Percentiles rank a stretch among this genome's conserved stretches.
phyloP scores from a whole-genome alignment of 140 eudicot species.

The Oenanthe javanica region DNA sequence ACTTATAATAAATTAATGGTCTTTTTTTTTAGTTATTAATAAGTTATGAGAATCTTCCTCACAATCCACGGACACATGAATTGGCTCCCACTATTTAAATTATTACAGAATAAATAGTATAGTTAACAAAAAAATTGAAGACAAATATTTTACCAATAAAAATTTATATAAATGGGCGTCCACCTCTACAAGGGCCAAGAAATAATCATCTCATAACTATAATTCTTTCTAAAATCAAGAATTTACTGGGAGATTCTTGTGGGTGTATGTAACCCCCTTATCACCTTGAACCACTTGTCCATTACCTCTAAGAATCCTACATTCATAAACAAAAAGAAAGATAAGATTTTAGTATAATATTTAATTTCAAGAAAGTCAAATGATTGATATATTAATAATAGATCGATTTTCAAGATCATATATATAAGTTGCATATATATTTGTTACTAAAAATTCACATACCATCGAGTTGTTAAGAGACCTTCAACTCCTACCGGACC shows the following conservation, averaged over 20 bases:
- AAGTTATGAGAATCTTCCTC: not conserved
- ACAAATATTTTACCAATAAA: not conserved
- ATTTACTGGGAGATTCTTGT: conserved; percentile 36
- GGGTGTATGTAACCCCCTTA: conserved; percentile 63
- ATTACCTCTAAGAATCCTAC: conserved; percentile 60
- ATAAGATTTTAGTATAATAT: not conserved
- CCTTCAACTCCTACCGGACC: conserved; percentile 99
- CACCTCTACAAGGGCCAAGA: not conserved
- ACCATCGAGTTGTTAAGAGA: conserved; percentile 87
- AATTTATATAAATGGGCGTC: not conserved
- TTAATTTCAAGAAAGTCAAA: not conserved
- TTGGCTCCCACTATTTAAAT: not conserved
- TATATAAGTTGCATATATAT: not conserved
- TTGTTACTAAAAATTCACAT: conserved; percentile 9
- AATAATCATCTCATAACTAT: not conserved
- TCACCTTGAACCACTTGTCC: conserved; percentile 82
- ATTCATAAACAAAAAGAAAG: conserved; percentile 8
- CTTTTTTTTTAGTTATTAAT: not conserved
- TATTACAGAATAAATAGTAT: not conserved
- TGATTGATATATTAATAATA: not conserved
- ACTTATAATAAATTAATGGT: not conserved
- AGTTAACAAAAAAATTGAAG: conserved; percentile 10
- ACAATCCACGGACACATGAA: not conserved
- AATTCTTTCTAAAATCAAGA: not conserved
- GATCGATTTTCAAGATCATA: not conserved